A percentile compares a stretch with the other conserved stretches of the same genome.
Conservation (phyloP, 2,329 filamentous ascomycete species). For the Trichoderma citrinoviride region DNA sequence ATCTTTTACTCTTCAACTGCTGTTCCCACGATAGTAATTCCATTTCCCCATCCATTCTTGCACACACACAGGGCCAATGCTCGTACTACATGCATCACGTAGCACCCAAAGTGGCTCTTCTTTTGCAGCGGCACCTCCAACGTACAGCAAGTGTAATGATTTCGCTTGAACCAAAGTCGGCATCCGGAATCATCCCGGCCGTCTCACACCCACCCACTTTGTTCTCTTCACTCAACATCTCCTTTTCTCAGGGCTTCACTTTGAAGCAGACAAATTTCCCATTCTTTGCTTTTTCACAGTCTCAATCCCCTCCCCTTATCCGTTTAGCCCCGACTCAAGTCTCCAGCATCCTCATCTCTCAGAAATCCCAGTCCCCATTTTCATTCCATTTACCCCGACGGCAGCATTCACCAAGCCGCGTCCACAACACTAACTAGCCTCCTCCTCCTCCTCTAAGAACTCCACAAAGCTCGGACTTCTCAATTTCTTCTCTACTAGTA, state of each 20-base stretch:
- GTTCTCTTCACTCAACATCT: not conserved
- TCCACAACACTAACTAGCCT: not conserved
- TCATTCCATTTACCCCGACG: slow-evolving; percentile 12
- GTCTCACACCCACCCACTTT: not conserved
- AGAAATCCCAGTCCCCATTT: not conserved
- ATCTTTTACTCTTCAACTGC: not conserved
- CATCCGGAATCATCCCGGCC: not conserved
- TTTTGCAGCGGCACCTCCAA: not conserved
- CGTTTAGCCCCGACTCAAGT: no score
- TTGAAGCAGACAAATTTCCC: no score
- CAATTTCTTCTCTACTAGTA: no score
- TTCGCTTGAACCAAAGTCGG: not conserved
- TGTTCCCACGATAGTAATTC: not conserved
- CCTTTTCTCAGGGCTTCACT: not conserved
- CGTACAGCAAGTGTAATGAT: no score
- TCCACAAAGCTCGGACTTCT: not conserved
- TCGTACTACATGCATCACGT: not conserved
- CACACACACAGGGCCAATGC: not conserved
- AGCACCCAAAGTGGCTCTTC: not conserved
- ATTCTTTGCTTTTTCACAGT: no score
- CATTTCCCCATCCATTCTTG: not conserved
- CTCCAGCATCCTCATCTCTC: no score
- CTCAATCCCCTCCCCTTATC: no score
- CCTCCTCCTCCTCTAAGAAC: not conserved
- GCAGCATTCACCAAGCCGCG: slow-evolving; percentile 8